Conservation (phyloP, 202 grass and related monocot species). For the Cymbopogon flexuosus region DNA sequence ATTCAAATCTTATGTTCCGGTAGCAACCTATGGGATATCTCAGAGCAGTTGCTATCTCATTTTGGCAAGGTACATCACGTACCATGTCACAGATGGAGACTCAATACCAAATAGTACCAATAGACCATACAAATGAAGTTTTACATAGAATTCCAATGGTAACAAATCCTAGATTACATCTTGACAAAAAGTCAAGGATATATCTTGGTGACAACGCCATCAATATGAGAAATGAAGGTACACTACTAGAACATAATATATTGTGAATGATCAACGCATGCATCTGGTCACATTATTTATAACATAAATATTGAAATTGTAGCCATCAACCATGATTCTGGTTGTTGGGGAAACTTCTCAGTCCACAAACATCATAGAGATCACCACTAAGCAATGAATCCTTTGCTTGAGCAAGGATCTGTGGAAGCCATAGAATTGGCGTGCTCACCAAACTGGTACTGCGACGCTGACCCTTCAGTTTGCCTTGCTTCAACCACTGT, state of each 20-base stretch:
- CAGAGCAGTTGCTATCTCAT: background rate
- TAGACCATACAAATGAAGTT: background rate
- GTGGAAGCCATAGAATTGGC: background rate
- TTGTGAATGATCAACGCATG: background rate
- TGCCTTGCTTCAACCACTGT: background rate
- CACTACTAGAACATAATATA: background rate
- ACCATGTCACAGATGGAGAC: too few species aligned
- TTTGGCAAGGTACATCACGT: background rate
- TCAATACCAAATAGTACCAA: too few species aligned
- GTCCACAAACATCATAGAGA: background rate
- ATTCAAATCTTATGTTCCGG: too few species aligned
- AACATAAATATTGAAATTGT: background rate
- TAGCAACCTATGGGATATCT: background rate
- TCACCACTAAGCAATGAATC: background rate
- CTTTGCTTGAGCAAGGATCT: background rate
- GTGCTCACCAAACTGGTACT: background rate
- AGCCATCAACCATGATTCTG: background rate
- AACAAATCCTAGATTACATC: background rate
- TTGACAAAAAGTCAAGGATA: background rate
- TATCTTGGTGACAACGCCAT: background rate
- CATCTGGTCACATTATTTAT: background rate
- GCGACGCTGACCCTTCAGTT: background rate
- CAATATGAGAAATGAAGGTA: background rate
- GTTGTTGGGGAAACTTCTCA: background rate
- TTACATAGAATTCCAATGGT: background rate